phyloP scores from a whole-genome alignment of 73 alveolate species.

The Paramecium primaurelia region DNA sequence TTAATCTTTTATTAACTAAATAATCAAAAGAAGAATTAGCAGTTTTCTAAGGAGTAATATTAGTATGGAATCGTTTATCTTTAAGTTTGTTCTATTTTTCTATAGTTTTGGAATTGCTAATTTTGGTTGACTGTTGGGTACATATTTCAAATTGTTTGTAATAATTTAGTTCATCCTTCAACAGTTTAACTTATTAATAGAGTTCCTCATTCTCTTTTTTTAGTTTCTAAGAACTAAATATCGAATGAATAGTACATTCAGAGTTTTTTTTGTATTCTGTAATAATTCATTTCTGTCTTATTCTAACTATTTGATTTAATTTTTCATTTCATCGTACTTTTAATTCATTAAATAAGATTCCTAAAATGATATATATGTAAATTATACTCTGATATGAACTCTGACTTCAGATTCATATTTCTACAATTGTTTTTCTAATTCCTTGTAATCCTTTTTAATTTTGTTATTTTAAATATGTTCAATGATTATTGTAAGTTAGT shows the following conservation, averaged over 20 bases:
- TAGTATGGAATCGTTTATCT: neutral
- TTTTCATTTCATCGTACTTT: neutral
- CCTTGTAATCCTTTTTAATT: neutral
- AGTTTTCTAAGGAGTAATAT: neutral
- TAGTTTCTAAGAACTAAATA: neutral
- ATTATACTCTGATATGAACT: neutral
- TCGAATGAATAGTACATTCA: neutral
- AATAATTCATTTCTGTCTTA: neutral
- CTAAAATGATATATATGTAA: neutral
- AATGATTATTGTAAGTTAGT: neutral
- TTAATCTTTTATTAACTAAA: neutral
- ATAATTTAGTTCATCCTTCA: neutral
- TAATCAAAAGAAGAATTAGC: neutral
- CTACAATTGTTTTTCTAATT: neutral
- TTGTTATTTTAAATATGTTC: neutral
- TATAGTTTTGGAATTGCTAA: neutral
- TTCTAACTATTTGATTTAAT: neutral
- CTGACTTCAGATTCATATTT: slow-evolving; percentile 26
- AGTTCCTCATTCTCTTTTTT: slow-evolving; percentile 41
- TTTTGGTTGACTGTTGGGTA: neutral
- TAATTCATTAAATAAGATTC: neutral
- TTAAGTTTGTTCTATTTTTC: neutral
- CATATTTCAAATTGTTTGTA: neutral
- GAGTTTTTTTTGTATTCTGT: neutral
- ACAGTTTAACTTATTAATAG: neutral